Base-by-base conservation (phyloP, 1,284 basidiomycete genomes). In the Pseudozyma tsukubaensis region DNA sequence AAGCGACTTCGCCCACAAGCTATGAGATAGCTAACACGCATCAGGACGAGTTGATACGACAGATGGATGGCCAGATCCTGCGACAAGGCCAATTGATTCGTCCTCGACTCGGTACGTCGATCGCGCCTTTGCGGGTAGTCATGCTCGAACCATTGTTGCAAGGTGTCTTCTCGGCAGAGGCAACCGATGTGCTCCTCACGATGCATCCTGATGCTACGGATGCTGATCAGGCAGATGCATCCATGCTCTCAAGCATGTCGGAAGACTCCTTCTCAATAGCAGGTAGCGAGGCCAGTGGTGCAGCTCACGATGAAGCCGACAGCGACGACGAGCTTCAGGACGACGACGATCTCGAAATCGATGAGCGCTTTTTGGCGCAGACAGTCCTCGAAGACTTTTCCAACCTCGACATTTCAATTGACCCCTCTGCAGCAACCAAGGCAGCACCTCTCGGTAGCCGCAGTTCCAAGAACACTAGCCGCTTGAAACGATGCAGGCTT, bases 131-230 rank as follows among this genome's bases (percentile, higher is more conserved):
- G 43, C 70, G 61, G 24, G 68, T 77, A 29, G 57, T 79, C 19
- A 78, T 81, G 77, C 65, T 68, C 14, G 81, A 83, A 50, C 81
- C 82, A 7, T 55, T 82, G 21, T 68, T 78, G 3, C 82, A 83
- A 51, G 82, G 76, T 21, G 43, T 72, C 42, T 76, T 81, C 21
- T 44, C 52, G 1, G 64, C 50, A 4, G 45, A 58, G 12, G 32
- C 47, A 1, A 69, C 81, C 14, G 61, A 77, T 11, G 42, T 81
- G 29, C 60, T 79, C 24, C 53, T 83, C 1, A 67, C 74, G 1
- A 18, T 77, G 37, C 53, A 72, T 34, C 40, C 53, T 19, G 69
- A 70, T 7, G 71, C 34, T 19, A 40, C 34, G 4, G 59, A 65
- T 2, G 52, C 45, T 6, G 55, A 68, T 21, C 48, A n/a, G 8